Conservation (phyloP, 2,329 filamentous ascomycete genomes). For the Botryosphaeria dothidea region DNA sequence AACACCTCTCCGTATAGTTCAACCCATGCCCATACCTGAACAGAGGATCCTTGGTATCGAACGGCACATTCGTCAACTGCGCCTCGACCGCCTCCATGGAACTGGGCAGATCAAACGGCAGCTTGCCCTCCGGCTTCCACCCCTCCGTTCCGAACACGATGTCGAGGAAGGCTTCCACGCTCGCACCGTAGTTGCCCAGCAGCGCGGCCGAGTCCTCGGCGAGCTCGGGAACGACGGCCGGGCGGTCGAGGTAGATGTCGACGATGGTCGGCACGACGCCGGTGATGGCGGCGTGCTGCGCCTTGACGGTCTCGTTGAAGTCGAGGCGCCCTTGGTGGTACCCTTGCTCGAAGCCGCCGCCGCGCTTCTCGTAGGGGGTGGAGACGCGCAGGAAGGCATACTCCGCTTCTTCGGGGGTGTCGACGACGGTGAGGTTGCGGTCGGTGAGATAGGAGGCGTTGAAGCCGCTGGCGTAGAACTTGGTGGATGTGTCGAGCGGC, state of each 20-base stretch:
- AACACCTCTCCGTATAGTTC: slow-evolving; percentile 28
- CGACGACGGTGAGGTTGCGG: slow-evolving; percentile 37
- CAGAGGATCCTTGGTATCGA: slow-evolving; percentile 38
- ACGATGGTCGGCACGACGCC: slow-evolving; percentile 42
- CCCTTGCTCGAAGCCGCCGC: slow-evolving; percentile 43
- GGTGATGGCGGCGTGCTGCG: slow-evolving; percentile 43
- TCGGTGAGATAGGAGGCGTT: slow-evolving; percentile 33
- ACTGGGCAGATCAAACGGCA: slow-evolving; percentile 52
- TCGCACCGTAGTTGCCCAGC: slow-evolving; percentile 44
- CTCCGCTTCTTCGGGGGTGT: slow-evolving; percentile 41
- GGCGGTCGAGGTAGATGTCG: slow-evolving; percentile 48
- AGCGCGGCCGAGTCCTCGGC: slow-evolving; percentile 40
- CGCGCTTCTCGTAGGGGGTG: slow-evolving; percentile 44
- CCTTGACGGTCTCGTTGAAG: slow-evolving; percentile 42
- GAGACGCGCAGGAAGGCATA: slow-evolving; percentile 43
- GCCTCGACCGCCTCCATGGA: slow-evolving; percentile 46
- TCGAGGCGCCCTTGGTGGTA: slow-evolving; percentile 46
- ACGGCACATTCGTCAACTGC: slow-evolving; percentile 37
- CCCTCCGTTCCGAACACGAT: slow-evolving; percentile 42
- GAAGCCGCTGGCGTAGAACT: slow-evolving; percentile 40
- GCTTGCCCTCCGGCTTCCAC: slow-evolving; percentile 41
- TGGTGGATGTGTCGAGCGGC: slow-evolving; percentile 23
- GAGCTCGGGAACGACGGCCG: slow-evolving; percentile 46
- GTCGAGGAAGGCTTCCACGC: slow-evolving; percentile 46
- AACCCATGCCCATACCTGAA: slow-evolving; percentile 39